Evolutionary conservation across 257 asterid species (phyloP), one percentile per base, ranked within the genome.

Genomic region (Nicotiana noctiflora): DNA sequence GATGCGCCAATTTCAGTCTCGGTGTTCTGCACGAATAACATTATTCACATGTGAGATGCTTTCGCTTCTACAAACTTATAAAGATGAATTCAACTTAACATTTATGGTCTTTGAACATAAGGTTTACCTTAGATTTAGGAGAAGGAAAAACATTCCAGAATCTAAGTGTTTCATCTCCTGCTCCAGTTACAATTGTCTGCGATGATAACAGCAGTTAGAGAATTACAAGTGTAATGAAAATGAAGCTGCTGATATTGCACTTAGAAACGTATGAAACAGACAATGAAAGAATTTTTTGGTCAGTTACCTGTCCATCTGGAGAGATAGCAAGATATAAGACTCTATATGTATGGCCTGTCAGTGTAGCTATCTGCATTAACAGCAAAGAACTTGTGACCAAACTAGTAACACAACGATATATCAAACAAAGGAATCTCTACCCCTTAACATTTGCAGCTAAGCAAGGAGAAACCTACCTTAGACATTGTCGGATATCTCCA

Each of bases 401-500:
- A 9, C 18, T 11, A 70, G 63, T 46, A 61, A 29, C 66, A 32
- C 61, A 31, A 23, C 11, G n/a, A 25, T 4, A 79, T 21, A 61
- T 51, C 15, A 3, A 15, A n/a, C 8, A 49, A 74, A 74, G 0
- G 4, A 21, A 21, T 72, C 8, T 46, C 23, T 72, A 46, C 46
- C 60, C 60, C 23, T 46, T 1, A 13, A 12, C 12, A 21, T 46
- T 72, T 72, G 49, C 44, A 74, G 79, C 44, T 74, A 74, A 74
- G 61, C 8, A 3, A 17, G 75, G 12, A 29, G 25, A 61, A 84
- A 27, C 64, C 34, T 88, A 94, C 98, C 97, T 94, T 94, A 18
- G 98, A 88, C 98, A 94, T 94, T 67, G 97, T 85, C 56, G 98
- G 98, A 82, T 93, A 94, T 87, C 90, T 94, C 97, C 98, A 94